These are phyloP conservation scores for Umbellularia californica DNA, from an alignment of 164 flowering plant species.

Conservation along the genomic window DNA sequence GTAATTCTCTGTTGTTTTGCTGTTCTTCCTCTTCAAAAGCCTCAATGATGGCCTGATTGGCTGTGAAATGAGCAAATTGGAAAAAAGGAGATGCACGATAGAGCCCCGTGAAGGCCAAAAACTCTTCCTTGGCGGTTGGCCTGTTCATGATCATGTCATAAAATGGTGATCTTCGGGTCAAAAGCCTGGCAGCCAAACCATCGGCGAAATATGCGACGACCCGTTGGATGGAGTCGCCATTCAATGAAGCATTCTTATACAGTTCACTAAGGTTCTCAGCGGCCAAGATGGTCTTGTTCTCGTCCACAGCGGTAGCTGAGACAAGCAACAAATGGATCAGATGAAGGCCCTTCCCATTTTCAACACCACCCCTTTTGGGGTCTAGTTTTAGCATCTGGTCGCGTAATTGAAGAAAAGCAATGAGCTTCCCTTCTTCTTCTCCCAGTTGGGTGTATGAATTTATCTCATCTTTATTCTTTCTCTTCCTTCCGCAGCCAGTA, in stretches of 20 bases:
- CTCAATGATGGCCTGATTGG: constrained; percentile 67
- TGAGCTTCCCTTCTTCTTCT: constrained; percentile 39
- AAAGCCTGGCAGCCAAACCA: constrained; percentile 51
- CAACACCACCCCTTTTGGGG: constrained; percentile 23
- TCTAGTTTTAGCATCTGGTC: constrained; percentile 47
- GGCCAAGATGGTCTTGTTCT: constrained; percentile 27
- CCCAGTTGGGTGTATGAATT: constrained; percentile 12
- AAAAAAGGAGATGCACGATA: constrained; percentile 62
- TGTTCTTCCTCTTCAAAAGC: constrained; percentile 54
- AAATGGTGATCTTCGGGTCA: constrained; percentile 53
- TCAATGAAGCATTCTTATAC: constrained; percentile 37
- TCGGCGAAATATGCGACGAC: constrained; percentile 72
- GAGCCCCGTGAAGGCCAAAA: constrained; percentile 45
- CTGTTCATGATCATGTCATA: constrained; percentile 49
- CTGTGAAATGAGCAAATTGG: constrained; percentile 81
- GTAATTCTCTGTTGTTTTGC: constrained; percentile 36
- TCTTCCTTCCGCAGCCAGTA: not conserved
- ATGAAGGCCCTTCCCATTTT: constrained; percentile 50
- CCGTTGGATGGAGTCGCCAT: constrained; percentile 60
- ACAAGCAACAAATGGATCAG: constrained; percentile 59
- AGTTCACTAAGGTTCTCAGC: constrained; percentile 42
- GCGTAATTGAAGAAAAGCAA: constrained; percentile 47
- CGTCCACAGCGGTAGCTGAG: constrained; percentile 49
- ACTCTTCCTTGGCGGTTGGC: constrained; percentile 52
- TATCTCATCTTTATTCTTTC: constrained; percentile 16